Percentiles rank a stretch among this genome's conserved stretches.
These are phyloP conservation scores for Brasenia schreberi DNA, from an alignment of 164 flowering plant species.

Conservation along the genomic window DNA sequence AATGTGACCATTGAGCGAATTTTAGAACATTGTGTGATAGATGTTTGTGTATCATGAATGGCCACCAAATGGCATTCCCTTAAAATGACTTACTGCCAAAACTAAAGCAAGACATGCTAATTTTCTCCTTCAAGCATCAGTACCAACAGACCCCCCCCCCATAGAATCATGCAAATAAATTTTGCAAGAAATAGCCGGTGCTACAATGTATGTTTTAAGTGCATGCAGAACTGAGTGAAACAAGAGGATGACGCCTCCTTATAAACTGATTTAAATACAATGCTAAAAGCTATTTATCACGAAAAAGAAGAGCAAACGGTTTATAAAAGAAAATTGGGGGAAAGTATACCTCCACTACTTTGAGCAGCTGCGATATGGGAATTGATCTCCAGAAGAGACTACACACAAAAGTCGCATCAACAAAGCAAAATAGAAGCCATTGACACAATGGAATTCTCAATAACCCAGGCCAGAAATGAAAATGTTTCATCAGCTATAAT, in stretches of 20 bases:
- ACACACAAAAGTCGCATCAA: slow-evolving; percentile 15
- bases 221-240: not conserved
- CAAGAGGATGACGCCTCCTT: not conserved
- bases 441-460: not conserved
- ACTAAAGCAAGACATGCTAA: too few relatives aligned
- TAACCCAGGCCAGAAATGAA: not conserved
- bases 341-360: slow-evolving; percentile 70
- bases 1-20: too few relatives aligned
- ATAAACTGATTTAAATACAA: not conserved
- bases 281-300: not conserved
- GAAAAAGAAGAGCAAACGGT: not conserved
- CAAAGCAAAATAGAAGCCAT: slow-evolving; percentile 4
- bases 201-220: not conserved
- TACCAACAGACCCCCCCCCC: too few relatives aligned
- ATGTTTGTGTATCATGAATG: too few relatives aligned
- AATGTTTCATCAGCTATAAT: not conserved
- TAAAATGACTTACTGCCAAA: too few relatives aligned
- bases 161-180: too few relatives aligned
- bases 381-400: slow-evolving; percentile 95
- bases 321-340: not conserved
- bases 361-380: slow-evolving; percentile 57
- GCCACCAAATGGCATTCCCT: too few relatives aligned
- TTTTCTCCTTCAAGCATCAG: too few relatives aligned
- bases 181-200: too few relatives aligned
- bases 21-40: too few relatives aligned